phyloP scores from a whole-genome alignment of 345 rosid species.

The Salix brachista region DNA sequence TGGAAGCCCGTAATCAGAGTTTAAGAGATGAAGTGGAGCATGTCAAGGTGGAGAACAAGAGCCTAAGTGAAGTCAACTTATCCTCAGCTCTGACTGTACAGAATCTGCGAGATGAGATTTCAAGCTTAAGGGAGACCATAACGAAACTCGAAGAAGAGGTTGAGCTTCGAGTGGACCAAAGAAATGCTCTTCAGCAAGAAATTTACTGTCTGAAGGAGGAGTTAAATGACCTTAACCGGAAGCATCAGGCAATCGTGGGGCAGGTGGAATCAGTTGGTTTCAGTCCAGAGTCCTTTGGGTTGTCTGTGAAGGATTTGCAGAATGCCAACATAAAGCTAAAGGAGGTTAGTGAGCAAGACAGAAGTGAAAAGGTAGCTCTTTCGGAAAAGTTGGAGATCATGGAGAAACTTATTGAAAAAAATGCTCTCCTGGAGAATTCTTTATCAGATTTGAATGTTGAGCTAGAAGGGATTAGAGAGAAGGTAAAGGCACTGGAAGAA shows the following conservation, averaged over 20 bases:
- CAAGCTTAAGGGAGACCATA: constrained; percentile 62
- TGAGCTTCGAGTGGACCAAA: constrained; percentile 74
- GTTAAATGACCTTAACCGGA: constrained; percentile 65
- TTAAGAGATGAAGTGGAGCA: constrained; percentile 54
- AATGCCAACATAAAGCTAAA: constrained; percentile 56
- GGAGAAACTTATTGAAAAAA: constrained; percentile 80
- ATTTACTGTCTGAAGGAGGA: constrained; percentile 95
- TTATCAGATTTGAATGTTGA: constrained; percentile 82
- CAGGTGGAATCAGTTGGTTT: constrained; percentile 75
- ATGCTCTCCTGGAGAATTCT: constrained; percentile 75
- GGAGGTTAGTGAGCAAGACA: constrained; percentile 50
- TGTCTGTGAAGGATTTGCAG: constrained; percentile 62
- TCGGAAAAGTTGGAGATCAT: constrained; percentile 64
- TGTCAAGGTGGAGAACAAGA: constrained; percentile 51
- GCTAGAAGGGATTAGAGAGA: constrained; percentile 65
- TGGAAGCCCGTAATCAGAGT: constrained; percentile 57
- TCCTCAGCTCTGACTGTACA: constrained; percentile 67
- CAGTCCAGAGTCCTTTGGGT: constrained; percentile 51
- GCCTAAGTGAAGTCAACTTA: constrained; percentile 56
- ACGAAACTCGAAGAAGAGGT: constrained; percentile 88
- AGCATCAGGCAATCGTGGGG: constrained; percentile 49
- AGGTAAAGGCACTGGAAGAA: constrained; percentile 63
- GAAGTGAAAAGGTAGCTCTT: constrained; percentile 48
- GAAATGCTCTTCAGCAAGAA: constrained; percentile 98
- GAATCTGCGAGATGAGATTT: constrained; percentile 65